These are phyloP conservation scores for Boletus rubescentipes DNA, from an alignment of 768 basidiomycete species.

Conservation along the genomic window DNA sequence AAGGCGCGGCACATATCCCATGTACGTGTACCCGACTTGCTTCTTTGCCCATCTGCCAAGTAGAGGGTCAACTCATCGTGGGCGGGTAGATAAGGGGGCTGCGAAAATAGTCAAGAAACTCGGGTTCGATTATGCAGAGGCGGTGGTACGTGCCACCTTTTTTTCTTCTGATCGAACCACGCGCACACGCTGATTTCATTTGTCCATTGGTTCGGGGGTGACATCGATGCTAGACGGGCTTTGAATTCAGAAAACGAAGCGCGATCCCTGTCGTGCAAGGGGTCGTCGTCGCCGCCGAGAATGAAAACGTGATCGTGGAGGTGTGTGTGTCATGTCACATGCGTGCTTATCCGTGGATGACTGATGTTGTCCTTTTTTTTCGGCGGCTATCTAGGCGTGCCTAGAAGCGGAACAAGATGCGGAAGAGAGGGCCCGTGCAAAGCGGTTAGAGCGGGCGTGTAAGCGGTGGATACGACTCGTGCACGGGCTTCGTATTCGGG, in stretches of 20 bases:
- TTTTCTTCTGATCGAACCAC: constrained; percentile 6
- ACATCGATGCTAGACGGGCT: constrained; percentile 65
- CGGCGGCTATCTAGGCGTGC: constrained; percentile 61
- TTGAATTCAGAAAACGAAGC: constrained; percentile 92
- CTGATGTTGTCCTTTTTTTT: constrained; percentile 12
- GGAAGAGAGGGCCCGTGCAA: constrained; percentile 71
- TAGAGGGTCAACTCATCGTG: constrained; percentile 12
- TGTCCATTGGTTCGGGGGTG: not conserved
- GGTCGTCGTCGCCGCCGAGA: constrained; percentile 82
- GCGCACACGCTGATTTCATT: constrained; percentile 2
- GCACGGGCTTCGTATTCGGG: constrained; percentile 83
- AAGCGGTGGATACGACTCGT: constrained; percentile 89
- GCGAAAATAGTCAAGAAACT: constrained; percentile 87
- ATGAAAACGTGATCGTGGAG: constrained; percentile 72
- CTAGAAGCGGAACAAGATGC: constrained; percentile 77
- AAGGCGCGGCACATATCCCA: constrained; percentile 84
- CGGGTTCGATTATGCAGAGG: constrained; percentile 90
- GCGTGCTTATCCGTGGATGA: not conserved
- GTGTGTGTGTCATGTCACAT: constrained; percentile 41
- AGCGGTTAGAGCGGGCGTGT: constrained; percentile 74
- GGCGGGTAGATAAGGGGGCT: constrained; percentile 68
- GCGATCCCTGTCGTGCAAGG: constrained; percentile 86
- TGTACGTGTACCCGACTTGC: constrained; percentile 52
- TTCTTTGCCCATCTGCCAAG: constrained; percentile 14
- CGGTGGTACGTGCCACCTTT: constrained; percentile 68